These are phyloP conservation scores for Annona cherimola DNA, from an alignment of 164 flowering plant species.

Conservation along the genomic window DNA sequence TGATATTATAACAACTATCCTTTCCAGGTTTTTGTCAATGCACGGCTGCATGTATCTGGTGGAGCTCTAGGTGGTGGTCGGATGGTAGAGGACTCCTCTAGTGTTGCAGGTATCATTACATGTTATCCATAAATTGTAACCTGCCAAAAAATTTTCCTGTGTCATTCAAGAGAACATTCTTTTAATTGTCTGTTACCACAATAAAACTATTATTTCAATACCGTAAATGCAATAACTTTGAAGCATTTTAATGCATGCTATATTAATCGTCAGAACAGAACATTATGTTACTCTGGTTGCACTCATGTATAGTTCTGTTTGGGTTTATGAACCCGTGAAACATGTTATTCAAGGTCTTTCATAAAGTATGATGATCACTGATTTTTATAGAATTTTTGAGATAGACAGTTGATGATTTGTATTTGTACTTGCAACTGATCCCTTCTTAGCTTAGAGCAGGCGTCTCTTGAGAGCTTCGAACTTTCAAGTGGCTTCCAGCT, in stretches of 20 bases:
- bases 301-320: too few species aligned
- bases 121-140: neutral
- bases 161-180: neutral
- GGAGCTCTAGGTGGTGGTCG: slow-evolving; percentile 99
- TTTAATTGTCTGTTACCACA: too few species aligned
- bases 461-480: neutral
- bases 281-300: too few species aligned
- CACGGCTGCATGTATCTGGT: slow-evolving; percentile 98
- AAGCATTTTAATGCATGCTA: neutral
- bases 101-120: slow-evolving; percentile 70
- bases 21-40: slow-evolving; percentile 94
- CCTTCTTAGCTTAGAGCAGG: neutral
- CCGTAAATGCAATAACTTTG: neutral
- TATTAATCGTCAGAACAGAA: too few species aligned
- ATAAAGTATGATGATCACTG: neutral
- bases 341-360: too few species aligned
- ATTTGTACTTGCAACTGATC: neutral
- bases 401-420: neutral
- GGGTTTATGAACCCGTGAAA: too few species aligned
- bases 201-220: neutral
- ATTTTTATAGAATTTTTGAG: neutral
- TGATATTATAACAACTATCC: neutral
- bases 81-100: slow-evolving; percentile 98
- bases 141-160: neutral
- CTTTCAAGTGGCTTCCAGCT: neutral